phyloP scores from a whole-genome alignment of 2,329 filamentous ascomycete genomes.

The Basipetospora chlamydospora region DNA sequence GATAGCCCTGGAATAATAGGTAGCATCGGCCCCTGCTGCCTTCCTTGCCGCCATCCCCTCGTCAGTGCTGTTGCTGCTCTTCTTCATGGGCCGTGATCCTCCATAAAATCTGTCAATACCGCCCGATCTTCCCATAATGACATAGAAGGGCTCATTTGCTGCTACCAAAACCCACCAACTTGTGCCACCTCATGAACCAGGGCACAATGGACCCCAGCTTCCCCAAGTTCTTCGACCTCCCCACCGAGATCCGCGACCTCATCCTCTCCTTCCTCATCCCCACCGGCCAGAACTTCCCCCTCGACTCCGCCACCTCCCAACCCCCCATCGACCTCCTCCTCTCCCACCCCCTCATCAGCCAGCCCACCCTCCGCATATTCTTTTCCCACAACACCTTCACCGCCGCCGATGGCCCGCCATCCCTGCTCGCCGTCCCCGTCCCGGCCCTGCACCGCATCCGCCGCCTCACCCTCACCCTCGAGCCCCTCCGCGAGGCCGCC shows the following conservation, averaged over 20 bases:
- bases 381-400: slow-evolving; percentile 2
- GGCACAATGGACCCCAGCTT: background rate
- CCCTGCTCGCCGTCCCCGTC: slow-evolving; percentile 31
- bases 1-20: no score
- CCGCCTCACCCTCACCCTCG: slow-evolving; percentile 43
- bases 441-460: slow-evolving; percentile 46
- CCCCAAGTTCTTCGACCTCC: slow-evolving; percentile 22
- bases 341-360: slow-evolving; percentile 37
- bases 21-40: no score
- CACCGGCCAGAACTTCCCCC: slow-evolving; percentile 42
- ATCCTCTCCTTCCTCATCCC: slow-evolving; percentile 28
- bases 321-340: slow-evolving; percentile 30
- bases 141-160: no score
- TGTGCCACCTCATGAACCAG: background rate
- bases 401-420: background rate
- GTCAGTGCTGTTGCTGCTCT: no score
- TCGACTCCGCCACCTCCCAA: slow-evolving; percentile 46
- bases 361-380: slow-evolving; percentile 33
- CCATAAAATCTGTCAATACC: no score
- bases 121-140: no score
- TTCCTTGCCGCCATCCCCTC: no score
- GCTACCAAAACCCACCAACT: no score
- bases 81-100: no score
- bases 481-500: background rate
- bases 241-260: slow-evolving; percentile 45